Conservation (phyloP, 441 rosid genomes). For the Mallotus repandus region DNA sequence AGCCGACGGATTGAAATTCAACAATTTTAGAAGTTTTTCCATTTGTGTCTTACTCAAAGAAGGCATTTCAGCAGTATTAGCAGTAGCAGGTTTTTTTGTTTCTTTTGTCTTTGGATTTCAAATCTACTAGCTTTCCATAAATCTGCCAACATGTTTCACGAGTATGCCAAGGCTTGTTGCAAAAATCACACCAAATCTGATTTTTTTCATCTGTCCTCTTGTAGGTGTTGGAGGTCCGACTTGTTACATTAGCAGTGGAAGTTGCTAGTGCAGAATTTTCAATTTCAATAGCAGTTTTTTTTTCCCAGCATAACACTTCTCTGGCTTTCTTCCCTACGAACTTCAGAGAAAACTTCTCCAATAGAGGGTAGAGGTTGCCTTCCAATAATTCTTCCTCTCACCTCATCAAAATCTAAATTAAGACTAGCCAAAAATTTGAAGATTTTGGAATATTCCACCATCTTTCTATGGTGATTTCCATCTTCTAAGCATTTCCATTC, state of each 20-base stretch:
- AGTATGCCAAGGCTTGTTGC: neutral
- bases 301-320: too few relatives aligned
- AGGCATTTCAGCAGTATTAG: too few relatives aligned
- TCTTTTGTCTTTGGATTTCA: too few relatives aligned
- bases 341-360: neutral
- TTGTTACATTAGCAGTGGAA: too few relatives aligned
- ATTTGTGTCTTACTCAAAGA: too few relatives aligned
- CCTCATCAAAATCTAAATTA: slow-evolving; percentile 12
- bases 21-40: too few relatives aligned
- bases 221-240: neutral
- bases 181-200: slow-evolving; percentile 5
- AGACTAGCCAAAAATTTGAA: slow-evolving; percentile 4
- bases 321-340: too few relatives aligned
- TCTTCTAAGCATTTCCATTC: neutral
- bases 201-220: neutral
- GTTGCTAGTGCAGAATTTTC: too few relatives aligned
- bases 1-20: too few relatives aligned
- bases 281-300: too few relatives aligned
- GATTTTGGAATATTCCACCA: neutral
- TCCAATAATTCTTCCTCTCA: neutral
- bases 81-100: too few relatives aligned
- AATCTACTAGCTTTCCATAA: neutral
- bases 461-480: neutral
- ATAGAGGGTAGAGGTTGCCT: neutral
- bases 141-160: neutral